Evolutionary conservation across 2,329 filamentous ascomycete genomes (phyloP).

Genomic region (Fusarium secorum): DNA sequence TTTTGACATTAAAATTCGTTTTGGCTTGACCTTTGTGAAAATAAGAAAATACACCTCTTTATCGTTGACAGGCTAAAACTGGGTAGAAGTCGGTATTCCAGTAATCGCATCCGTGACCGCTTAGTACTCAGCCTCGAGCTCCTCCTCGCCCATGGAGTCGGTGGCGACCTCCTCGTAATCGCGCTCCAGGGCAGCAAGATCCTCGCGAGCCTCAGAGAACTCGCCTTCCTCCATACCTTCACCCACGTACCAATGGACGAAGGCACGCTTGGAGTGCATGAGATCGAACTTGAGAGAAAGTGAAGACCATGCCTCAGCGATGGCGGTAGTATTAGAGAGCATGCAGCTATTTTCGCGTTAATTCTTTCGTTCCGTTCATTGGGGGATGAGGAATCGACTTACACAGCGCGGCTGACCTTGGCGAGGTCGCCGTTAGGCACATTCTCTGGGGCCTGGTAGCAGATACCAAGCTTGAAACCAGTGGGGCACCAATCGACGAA

Average conservation of each 20-base stretch:
- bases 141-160: slow-evolving; percentile 89
- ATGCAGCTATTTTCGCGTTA: slow-evolving; percentile 74
- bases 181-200: slow-evolving; percentile 95
- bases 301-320: slow-evolving; percentile 96
- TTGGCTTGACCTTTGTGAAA: slow-evolving; percentile 47
- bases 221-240: slow-evolving; percentile 99
- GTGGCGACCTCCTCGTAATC: slow-evolving; percentile 99
- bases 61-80: slow-evolving; percentile 43
- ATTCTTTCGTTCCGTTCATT: neutral
- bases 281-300: slow-evolving; percentile 99
- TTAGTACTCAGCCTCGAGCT: slow-evolving; percentile 92
- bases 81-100: slow-evolving; percentile 37
- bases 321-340: slow-evolving; percentile 98
- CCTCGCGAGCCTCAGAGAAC: slow-evolving; percentile 98
- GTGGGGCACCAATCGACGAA: slow-evolving; percentile 99
- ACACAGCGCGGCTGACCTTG: slow-evolving; percentile 98
- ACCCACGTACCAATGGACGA: slow-evolving; percentile 99
- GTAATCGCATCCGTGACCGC: slow-evolving; percentile 34
- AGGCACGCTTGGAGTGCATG: slow-evolving; percentile 99
- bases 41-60: slow-evolving; percentile 51
- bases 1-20: slow-evolving; percentile 50
- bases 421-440: slow-evolving; percentile 97
- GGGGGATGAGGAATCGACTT: slow-evolving; percentile 56
- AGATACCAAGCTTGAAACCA: slow-evolving; percentile 99
- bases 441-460: slow-evolving; percentile 96